Conservation (phyloP, 2,329 filamentous ascomycete genomes). For the Chaetomiaceae sp. region DNA sequence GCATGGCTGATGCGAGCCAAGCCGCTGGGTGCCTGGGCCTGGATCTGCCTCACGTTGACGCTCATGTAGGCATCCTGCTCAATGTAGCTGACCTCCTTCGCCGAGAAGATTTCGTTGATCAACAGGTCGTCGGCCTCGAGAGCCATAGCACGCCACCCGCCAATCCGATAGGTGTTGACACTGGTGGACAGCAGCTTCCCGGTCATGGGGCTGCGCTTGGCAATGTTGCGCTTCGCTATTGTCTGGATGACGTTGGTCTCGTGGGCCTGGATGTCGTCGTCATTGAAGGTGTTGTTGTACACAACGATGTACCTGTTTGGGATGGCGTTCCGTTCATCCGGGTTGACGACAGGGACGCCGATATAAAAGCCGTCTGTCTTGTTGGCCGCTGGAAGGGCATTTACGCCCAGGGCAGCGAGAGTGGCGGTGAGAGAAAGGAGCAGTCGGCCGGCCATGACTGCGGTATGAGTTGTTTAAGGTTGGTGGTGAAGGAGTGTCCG, state of each 20-base stretch:
- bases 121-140: constrained; percentile 33
- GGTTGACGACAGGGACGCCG: constrained; percentile 48
- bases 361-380: constrained; percentile 31
- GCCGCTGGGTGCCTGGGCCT: constrained; percentile 51
- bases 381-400: constrained; percentile 23
- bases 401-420: constrained; percentile 22
- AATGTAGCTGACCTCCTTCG: constrained; percentile 40
- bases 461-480: neutral
- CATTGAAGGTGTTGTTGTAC: constrained; percentile 52
- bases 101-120: constrained; percentile 42
- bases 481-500: constrained; percentile 6
- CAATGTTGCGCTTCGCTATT: constrained; percentile 54
- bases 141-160: constrained; percentile 49
- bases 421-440: constrained; percentile 28
- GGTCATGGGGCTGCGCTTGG: constrained; percentile 44
- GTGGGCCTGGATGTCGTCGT: constrained; percentile 47
- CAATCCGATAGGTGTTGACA: constrained; percentile 45
- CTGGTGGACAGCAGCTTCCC: constrained; percentile 46
- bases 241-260: constrained; percentile 44
- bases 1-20: constrained; percentile 51
- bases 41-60: constrained; percentile 41
- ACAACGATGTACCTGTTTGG: constrained; percentile 61
- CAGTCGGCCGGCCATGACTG: constrained; percentile 27
- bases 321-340: constrained; percentile 45
- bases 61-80: constrained; percentile 47